phyloP scores from a whole-genome alignment of 257 asterid genomes.

The Scutellaria galericulata region DNA sequence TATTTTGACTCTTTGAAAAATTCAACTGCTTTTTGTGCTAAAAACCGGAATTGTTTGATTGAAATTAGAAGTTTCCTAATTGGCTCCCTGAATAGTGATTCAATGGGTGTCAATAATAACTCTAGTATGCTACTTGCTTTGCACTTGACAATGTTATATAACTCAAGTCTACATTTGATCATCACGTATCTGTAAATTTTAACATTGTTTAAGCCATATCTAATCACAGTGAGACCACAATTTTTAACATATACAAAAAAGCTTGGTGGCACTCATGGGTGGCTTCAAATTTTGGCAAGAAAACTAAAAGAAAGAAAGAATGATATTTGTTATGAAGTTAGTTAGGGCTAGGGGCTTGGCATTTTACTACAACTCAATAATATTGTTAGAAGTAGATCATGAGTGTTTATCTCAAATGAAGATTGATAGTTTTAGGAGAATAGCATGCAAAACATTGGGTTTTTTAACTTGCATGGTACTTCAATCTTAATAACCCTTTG shows the following conservation, averaged over 20 bases:
- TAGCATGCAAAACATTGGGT: background rate
- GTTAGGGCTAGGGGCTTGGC: conserved; percentile 9
- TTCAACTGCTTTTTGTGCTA: background rate
- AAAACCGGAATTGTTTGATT: background rate
- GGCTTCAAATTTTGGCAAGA: background rate
- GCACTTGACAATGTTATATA: no score
- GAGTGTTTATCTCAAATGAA: background rate
- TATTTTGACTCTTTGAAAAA: background rate
- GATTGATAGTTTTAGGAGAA: background rate
- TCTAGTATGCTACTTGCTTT: no score
- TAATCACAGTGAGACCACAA: background rate
- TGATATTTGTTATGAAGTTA: background rate
- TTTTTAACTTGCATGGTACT: background rate
- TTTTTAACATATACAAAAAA: background rate
- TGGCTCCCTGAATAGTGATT: background rate
- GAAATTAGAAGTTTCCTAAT: background rate
- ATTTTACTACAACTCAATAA: background rate
- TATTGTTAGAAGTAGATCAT: background rate
- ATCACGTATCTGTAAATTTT: no score
- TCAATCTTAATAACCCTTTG: background rate
- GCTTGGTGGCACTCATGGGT: background rate
- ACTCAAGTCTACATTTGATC: no score
- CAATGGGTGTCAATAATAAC: background rate
- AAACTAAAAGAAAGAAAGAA: background rate
- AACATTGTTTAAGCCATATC: background rate